Conservation (phyloP, 768 basidiomycete genomes). For the Rhizopogon vinicolor region DNA sequence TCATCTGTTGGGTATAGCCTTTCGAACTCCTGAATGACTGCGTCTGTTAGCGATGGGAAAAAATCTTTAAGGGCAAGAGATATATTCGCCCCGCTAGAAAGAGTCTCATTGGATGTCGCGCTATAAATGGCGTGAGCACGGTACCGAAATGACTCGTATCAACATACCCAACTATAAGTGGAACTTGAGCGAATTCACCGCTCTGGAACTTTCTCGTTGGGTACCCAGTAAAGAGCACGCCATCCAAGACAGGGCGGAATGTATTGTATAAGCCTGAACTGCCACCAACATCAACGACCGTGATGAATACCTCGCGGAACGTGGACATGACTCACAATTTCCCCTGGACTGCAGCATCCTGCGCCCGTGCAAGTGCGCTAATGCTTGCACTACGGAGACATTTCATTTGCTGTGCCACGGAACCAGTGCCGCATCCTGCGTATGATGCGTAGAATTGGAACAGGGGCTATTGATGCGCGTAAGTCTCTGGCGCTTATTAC, state of each 20-base stretch:
- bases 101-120: slow-evolving; percentile 57
- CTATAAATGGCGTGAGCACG: slow-evolving; percentile 18
- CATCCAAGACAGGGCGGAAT: slow-evolving; percentile 56
- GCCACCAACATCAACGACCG: background rate
- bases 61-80: slow-evolving; percentile 31
- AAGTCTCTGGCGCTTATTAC: background rate
- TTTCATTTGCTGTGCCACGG: slow-evolving; percentile 30
- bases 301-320: background rate
- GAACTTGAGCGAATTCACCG: slow-evolving; percentile 45
- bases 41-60: slow-evolving; percentile 41
- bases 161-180: slow-evolving; percentile 55
- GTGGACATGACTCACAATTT: slow-evolving; percentile 33
- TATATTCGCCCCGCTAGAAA: slow-evolving; percentile 37
- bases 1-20: slow-evolving; percentile 38
- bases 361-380: slow-evolving; percentile 48
- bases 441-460: slow-evolving; percentile 47
- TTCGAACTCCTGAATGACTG: slow-evolving; percentile 34
- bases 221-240: slow-evolving; percentile 42
- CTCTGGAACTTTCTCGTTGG: slow-evolving; percentile 42
- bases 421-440: slow-evolving; percentile 44
- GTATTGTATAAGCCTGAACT: slow-evolving; percentile 39
- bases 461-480: slow-evolving; percentile 32
- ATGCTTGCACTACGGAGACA: slow-evolving; percentile 49
- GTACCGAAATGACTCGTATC: background rate
- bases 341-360: slow-evolving; percentile 40